These are phyloP conservation scores for Blastocrithidia nonstop DNA, from an alignment of 208 protist genomes.

Conservation along the genomic window DNA sequence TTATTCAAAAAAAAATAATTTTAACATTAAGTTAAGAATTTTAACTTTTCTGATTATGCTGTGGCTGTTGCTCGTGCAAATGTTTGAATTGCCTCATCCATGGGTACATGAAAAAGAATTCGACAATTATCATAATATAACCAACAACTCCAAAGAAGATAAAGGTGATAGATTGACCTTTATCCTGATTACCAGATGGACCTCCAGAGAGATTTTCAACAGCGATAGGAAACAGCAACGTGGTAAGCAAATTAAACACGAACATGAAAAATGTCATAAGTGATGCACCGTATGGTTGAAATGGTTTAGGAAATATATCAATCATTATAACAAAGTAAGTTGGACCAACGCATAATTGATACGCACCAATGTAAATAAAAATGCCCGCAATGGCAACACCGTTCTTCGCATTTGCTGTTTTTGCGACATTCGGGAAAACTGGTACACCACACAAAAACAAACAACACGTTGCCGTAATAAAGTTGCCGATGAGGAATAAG, in stretches of 20 bases:
- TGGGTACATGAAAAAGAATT: slow-evolving; percentile 29
- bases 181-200: slow-evolving; percentile 31
- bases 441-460: slow-evolving; percentile 31
- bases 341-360: slow-evolving; percentile 32
- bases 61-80: no score
- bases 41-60: no score
- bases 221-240: slow-evolving; percentile 38
- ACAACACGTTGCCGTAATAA: slow-evolving; percentile 23
- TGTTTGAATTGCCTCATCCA: no score
- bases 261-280: slow-evolving; percentile 28
- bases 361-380: slow-evolving; percentile 28
- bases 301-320: slow-evolving; percentile 42
- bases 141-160: slow-evolving; percentile 47
- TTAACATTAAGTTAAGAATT: slow-evolving; percentile 1
- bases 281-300: slow-evolving; percentile 27
- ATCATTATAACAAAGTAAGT: slow-evolving; percentile 39
- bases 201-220: slow-evolving; percentile 43
- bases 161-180: slow-evolving; percentile 39
- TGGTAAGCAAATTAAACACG: slow-evolving; percentile 44
- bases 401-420: slow-evolving; percentile 8
- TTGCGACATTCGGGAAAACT: slow-evolving; percentile 30
- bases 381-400: slow-evolving; percentile 33
- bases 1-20: slow-evolving; percentile 2
- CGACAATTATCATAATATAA: slow-evolving; percentile 16
- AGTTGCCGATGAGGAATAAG: slow-evolving; percentile 16